Conservation (phyloP, 352 stramenopile genomes). For the Peronospora destructor region DNA sequence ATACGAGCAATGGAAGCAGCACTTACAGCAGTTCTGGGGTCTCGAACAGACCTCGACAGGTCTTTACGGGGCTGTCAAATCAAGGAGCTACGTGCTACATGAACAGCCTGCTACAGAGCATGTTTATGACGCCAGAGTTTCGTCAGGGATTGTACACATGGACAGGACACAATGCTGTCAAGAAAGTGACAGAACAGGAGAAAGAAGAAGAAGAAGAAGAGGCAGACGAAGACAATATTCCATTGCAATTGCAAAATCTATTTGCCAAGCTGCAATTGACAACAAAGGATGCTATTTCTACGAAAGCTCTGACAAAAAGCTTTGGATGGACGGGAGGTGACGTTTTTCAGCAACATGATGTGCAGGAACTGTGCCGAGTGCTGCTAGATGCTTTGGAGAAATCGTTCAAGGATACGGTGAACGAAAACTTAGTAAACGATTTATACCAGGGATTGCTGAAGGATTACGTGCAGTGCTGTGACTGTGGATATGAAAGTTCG, state of each 20-base stretch:
- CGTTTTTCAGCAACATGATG: constrained; percentile 89
- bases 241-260: constrained; percentile 87
- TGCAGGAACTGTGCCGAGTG: constrained; percentile 87
- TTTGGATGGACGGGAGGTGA: constrained; percentile 88
- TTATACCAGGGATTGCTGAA: constrained; percentile 80
- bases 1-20: constrained; percentile 27
- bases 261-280: constrained; percentile 88
- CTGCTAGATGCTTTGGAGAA: constrained; percentile 88
- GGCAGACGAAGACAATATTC: constrained; percentile 71
- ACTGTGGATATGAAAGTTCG: constrained; percentile 80
- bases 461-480: constrained; percentile 84
- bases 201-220: constrained; percentile 32
- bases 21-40: constrained; percentile 23
- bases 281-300: constrained; percentile 59
- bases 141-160: constrained; percentile 76
- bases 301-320: constrained; percentile 84
- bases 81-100: constrained; percentile 92
- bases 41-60: constrained; percentile 24
- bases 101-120: constrained; percentile 89
- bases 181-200: constrained; percentile 12
- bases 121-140: constrained; percentile 88
- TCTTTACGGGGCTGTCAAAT: constrained; percentile 81
- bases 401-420: constrained; percentile 80
- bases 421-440: constrained; percentile 86
- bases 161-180: constrained; percentile 16